Evolutionary conservation across 257 asterid genomes (phyloP).

Genomic region (Solanum lignicaule): DNA sequence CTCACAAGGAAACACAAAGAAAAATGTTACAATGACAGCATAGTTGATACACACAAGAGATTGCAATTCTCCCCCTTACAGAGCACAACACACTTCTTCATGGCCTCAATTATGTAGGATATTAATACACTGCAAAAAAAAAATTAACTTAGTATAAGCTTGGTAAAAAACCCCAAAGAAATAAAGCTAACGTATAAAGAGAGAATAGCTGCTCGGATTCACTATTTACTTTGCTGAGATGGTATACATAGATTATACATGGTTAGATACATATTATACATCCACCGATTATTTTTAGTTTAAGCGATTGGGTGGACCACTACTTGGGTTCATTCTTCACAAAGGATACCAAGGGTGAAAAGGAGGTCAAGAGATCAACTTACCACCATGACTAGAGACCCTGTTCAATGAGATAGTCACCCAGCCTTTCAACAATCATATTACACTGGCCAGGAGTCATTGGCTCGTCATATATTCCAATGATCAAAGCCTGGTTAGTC

Average conservation of each 20-base stretch:
- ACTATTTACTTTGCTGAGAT: not conserved
- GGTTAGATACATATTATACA: not conserved
- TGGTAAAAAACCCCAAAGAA: not conserved
- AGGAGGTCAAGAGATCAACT: not conserved
- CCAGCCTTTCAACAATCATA: slow-evolving; percentile 42
- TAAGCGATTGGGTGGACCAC: not conserved
- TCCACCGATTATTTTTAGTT: not conserved
- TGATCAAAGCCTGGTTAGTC: slow-evolving; percentile 32
- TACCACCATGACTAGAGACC: slow-evolving; percentile 6
- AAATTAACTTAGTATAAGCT: not conserved
- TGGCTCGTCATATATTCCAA: slow-evolving; percentile 41
- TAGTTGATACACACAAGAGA: not conserved
- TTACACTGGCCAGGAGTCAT: slow-evolving; percentile 50
- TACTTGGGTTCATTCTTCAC: not conserved
- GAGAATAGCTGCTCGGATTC: not conserved
- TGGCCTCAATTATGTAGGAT: not conserved
- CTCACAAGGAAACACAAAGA: not conserved
- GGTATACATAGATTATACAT: not conserved
- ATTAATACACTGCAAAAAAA: not conserved
- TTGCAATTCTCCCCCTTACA: not conserved
- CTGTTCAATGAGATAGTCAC: slow-evolving; percentile 39
- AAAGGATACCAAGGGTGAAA: not conserved
- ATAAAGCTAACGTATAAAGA: not conserved
- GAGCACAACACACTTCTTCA: not conserved
- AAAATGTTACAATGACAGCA: not conserved